Evolutionary conservation across 2,329 filamentous ascomycete species (phyloP), one percentile per base, ranked within the genome.

Genomic region (Colletotrichum lindemuthianum): DNA sequence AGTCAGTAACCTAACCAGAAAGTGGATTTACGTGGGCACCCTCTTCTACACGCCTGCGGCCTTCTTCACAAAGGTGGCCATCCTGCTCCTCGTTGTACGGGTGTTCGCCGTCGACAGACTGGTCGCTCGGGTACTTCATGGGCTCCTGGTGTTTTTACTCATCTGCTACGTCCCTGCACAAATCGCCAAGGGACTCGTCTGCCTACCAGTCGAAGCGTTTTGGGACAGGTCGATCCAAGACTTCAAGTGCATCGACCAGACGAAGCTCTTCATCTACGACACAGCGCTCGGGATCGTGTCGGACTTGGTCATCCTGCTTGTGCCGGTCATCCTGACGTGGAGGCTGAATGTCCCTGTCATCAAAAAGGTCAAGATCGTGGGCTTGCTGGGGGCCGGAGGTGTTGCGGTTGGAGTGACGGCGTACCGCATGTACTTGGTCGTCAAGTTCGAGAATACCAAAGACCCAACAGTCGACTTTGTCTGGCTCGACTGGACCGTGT

Each of bases 321-420:
- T 79, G 2, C 77, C 76, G 8, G 65, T 76, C 8, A 69, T 72
- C 1, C 57, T 78, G 60, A 73, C 71, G 3, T 75, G 71, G 71
- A 69, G 63, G 2, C 63, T 78, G 44, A 69, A 70, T 10, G 66
- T 75, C 43, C 65, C 71, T 2, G 16, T 68, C 13, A 44, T 47
- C 11, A 75, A 74, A 63, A 78, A 76, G 66, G 32, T 77, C 13
- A 75, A 73, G 60, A 74, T 78, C 37, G 68, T 69, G 6, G 63
- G 67, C 37, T 68, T 77, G 64, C 68, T 77, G 8, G 71, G 72
- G 2, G 68, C 72, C 1, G 74, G 75, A 1, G 74, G 74, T 2
- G 65, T 70, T 0, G 75, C 72, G 6, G 70, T 68, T 0, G 72
- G 60, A 3, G 70, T 74, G 8, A 75, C 75, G 12, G 58, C 68